Evolutionary conservation across 495 filamentous ascomycete genomes (phyloP).

Genomic region (Hypoxylon perforatum): DNA sequence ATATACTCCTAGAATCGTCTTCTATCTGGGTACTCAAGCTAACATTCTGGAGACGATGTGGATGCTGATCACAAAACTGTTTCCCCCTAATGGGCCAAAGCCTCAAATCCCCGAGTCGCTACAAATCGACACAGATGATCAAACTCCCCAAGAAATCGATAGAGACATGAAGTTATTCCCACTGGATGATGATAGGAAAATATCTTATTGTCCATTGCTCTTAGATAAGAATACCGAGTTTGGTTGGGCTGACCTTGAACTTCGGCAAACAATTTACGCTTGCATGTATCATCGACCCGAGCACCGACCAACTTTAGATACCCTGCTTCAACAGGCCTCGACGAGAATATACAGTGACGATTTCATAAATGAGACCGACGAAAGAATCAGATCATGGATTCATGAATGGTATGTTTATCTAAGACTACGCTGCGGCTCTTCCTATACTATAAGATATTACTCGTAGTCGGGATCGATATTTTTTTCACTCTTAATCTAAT

Average conservation of each 20-base stretch:
- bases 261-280: conserved; percentile 28
- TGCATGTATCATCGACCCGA: conserved; percentile 40
- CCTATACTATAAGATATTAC: background rate
- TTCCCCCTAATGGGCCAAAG: background rate
- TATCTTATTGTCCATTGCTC: conserved; percentile 32
- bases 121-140: background rate
- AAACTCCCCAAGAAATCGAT: background rate
- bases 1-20: background rate
- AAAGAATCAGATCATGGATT: conserved; percentile 23
- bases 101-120: conserved; percentile 25
- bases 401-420: conserved; percentile 12
- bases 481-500: background rate
- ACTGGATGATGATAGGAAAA: background rate
- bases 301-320: conserved; percentile 26
- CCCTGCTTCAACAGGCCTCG: conserved; percentile 19
- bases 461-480: background rate
- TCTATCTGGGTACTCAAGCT: background rate
- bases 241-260: conserved; percentile 24
- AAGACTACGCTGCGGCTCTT: background rate
- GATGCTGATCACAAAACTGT: conserved; percentile 26
- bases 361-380: conserved; percentile 9
- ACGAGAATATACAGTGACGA: background rate
- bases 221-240: conserved; percentile 3
- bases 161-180: background rate
- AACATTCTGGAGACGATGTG: conserved; percentile 36